phyloP scores from a whole-genome alignment of 1,284 basidiomycete genomes.

The Sparassis latifolia region DNA sequence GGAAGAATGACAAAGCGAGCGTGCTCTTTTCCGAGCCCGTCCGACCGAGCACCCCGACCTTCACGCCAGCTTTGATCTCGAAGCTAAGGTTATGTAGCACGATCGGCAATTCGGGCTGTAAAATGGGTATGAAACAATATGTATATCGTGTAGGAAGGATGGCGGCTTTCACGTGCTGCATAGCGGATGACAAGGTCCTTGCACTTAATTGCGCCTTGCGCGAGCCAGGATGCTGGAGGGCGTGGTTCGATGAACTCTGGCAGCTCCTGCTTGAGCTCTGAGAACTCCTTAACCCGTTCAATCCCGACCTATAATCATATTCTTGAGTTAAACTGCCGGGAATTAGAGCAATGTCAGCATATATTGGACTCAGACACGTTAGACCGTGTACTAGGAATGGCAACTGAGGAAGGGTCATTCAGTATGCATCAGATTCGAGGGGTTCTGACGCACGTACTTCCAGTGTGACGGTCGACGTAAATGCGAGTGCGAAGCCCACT shows the following conservation, averaged over 20 bases:
- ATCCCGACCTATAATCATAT: constrained; percentile 60
- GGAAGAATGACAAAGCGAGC: constrained; percentile 85
- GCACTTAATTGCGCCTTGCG: constrained; percentile 69
- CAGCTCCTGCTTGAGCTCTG: constrained; percentile 71
- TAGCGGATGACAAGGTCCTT: constrained; percentile 83
- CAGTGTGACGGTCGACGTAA: constrained; percentile 68
- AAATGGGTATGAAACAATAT: neutral
- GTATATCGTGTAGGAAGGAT: no score
- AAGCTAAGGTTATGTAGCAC: constrained; percentile 85
- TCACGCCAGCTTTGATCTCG: constrained; percentile 69
- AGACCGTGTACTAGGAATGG: constrained; percentile 36
- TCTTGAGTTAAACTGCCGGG: constrained; percentile 44
- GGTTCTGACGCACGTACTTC: constrained; percentile 45
- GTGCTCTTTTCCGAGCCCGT: constrained; percentile 91
- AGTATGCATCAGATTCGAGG: neutral
- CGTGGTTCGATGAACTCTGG: constrained; percentile 78
- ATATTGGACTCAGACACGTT: constrained; percentile 1
- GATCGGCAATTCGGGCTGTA: constrained; percentile 74
- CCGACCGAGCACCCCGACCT: constrained; percentile 84
- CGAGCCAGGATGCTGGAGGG: constrained; percentile 81
- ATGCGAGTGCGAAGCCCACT: constrained; percentile 82
- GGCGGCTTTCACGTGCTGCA: constrained; percentile 47
- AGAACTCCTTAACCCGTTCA: constrained; percentile 89
- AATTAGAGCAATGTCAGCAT: constrained; percentile 18
- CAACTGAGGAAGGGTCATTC: constrained; percentile 34